A percentile compares a stretch with the other conserved stretches of the same genome.
phyloP scores from a whole-genome alignment of 2,329 filamentous ascomycete species.

The Trichoderma brevicompactum region DNA sequence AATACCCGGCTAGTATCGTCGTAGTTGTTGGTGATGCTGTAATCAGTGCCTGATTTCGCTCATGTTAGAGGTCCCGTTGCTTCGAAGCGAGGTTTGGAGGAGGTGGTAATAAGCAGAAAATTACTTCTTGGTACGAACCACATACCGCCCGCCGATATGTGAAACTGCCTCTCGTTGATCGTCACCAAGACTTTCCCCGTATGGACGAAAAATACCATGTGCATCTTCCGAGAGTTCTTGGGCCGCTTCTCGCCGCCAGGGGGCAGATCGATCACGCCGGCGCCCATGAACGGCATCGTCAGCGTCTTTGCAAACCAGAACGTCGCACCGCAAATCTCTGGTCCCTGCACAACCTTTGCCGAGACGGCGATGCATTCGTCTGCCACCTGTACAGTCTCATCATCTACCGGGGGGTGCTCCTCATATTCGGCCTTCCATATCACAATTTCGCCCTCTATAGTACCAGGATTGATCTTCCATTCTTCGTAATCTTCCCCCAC shows the following conservation, averaged over 20 bases:
- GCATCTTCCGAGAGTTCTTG: conserved; percentile 95
- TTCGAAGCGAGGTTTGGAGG: not conserved
- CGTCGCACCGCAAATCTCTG: conserved; percentile 64
- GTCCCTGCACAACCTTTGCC: conserved; percentile 59
- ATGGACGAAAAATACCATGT: conserved; percentile 94
- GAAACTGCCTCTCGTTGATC: conserved; percentile 75
- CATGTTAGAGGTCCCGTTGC: not conserved
- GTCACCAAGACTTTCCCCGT: conserved; percentile 80
- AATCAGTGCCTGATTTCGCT: conserved; percentile 75
- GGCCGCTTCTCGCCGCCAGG: conserved; percentile 80
- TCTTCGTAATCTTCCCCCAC: conserved; percentile 63
- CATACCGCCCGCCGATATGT: conserved; percentile 83
- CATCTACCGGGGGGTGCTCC: conserved; percentile 55
- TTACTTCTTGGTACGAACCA: conserved; percentile 95
- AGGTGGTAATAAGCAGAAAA: conserved; percentile 37
- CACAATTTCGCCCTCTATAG: conserved; percentile 65
- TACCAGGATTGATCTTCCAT: conserved; percentile 72
- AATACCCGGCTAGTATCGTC: conserved; percentile 77
- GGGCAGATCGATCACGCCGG: conserved; percentile 86
- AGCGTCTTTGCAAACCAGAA: conserved; percentile 92
- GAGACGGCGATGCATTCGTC: conserved; percentile 63
- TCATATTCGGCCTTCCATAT: conserved; percentile 66
- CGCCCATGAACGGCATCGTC: conserved; percentile 82
- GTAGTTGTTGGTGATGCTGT: conserved; percentile 84
- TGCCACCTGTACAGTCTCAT: conserved; percentile 58